phyloP scores from a whole-genome alignment of 306 rosid genomes.

The Malus fusca region DNA sequence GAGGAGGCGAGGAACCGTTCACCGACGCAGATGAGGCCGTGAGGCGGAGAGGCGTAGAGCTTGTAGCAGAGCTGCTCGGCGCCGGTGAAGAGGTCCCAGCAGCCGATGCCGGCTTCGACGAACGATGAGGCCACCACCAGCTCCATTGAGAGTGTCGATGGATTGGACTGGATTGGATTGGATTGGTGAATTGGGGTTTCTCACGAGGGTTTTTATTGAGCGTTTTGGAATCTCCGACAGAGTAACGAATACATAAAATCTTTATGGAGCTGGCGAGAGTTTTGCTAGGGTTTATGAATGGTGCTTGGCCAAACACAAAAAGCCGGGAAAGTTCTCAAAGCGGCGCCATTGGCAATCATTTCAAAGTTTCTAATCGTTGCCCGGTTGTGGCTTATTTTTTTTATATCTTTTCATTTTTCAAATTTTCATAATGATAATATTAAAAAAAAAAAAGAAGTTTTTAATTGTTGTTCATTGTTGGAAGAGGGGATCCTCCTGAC shows the following conservation, averaged over 20 bases:
- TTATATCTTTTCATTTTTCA: no score
- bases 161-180: no score
- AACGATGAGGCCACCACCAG: constrained; percentile 26
- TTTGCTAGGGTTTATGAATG: constrained; percentile 5
- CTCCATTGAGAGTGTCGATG: no score
- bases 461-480: no score
- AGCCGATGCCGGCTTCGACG: constrained; percentile 55
- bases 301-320: neutral
- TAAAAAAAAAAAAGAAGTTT: no score
- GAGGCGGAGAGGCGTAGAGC: constrained; percentile 55
- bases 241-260: neutral
- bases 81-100: constrained; percentile 73
- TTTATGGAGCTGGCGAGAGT: neutral
- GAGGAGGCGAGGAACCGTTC: constrained; percentile 61
- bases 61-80: constrained; percentile 65
- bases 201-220: neutral
- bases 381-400: no score
- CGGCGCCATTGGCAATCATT: neutral
- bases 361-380: neutral
- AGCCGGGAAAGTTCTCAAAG: neutral
- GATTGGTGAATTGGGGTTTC: no score
- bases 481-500: no score
- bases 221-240: neutral
- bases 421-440: no score
- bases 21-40: constrained; percentile 66